These are phyloP conservation scores for Pseudogymnoascus verrucosus DNA, from an alignment of 2,329 filamentous ascomycete genomes.

Conservation along the genomic window DNA sequence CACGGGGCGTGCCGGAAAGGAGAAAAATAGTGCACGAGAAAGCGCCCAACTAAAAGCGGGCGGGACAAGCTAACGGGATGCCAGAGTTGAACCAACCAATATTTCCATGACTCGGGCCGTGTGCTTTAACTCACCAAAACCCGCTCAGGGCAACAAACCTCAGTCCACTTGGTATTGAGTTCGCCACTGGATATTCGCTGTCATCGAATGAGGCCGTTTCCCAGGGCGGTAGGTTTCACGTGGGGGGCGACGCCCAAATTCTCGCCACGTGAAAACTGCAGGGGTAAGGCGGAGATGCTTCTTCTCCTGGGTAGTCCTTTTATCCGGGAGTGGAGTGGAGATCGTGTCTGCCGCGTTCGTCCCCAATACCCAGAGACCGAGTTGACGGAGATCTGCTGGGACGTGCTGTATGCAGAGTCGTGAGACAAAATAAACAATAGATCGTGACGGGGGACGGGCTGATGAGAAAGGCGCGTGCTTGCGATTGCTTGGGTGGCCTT, in stretches of 20 bases:
- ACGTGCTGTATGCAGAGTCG: background rate
- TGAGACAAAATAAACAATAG: background rate
- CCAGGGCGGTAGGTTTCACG: background rate
- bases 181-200: background rate
- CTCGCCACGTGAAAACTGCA: background rate
- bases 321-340: background rate
- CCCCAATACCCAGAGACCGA: slow-evolving; percentile 1
- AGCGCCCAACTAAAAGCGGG: background rate
- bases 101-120: background rate
- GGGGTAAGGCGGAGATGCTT: background rate
- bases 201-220: background rate
- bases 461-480: background rate
- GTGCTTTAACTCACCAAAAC: background rate
- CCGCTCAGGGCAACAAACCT: background rate
- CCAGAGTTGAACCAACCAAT: background rate
- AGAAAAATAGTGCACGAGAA: background rate
- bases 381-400: background rate
- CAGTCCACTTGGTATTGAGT: background rate
- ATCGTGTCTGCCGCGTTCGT: background rate
- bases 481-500: background rate
- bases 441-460: background rate
- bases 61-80: background rate
- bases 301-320: background rate
- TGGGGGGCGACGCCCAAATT: background rate
- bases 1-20: background rate